A percentile compares a stretch with the other conserved stretches of the same genome.
Evolutionary conservation across 441 rosid genomes (phyloP).

Genomic region (Arabidopsis hybrid): DNA sequence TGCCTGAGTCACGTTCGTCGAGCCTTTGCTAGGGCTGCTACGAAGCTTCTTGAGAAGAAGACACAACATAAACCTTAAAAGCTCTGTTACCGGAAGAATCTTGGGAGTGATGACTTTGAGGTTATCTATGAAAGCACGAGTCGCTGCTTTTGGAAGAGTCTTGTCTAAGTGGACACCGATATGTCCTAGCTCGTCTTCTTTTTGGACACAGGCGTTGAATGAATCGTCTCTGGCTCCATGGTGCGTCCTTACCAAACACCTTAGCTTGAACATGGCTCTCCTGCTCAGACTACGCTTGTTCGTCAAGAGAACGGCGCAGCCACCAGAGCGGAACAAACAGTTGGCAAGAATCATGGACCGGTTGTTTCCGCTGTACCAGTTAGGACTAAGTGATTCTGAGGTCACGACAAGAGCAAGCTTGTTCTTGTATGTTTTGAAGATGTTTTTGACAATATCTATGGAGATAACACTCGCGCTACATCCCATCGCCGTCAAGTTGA

Average conservation of each 20-base stretch:
- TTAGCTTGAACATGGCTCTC: slow-evolving; percentile 45
- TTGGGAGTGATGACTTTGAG: slow-evolving; percentile 60
- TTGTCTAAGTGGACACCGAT: slow-evolving; percentile 59
- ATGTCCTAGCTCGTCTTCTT: slow-evolving; percentile 60
- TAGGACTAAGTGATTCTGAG: slow-evolving; percentile 45
- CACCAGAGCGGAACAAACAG: slow-evolving; percentile 56
- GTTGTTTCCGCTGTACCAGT: slow-evolving; percentile 47
- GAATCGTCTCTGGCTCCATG: slow-evolving; percentile 47
- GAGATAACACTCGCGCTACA: slow-evolving; percentile 55
- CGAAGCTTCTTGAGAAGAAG: slow-evolving; percentile 32
- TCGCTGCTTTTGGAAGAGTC: slow-evolving; percentile 59
- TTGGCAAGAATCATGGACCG: slow-evolving; percentile 51
- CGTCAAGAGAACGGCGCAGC: slow-evolving; percentile 46
- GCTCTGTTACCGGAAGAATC: slow-evolving; percentile 58
- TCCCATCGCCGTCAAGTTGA: slow-evolving; percentile 55
- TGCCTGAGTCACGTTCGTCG: slow-evolving; percentile 27
- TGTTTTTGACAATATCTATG: slow-evolving; percentile 46
- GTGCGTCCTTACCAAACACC: slow-evolving; percentile 48
- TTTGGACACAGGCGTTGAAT: slow-evolving; percentile 52
- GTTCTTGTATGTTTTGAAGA: slow-evolving; percentile 50
- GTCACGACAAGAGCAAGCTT: slow-evolving; percentile 49
- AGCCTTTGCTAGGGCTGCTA: slow-evolving; percentile 41
- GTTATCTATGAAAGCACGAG: slow-evolving; percentile 54
- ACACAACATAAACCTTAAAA: slow-evolving; percentile 47
- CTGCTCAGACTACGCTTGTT: slow-evolving; percentile 31